Conservation (phyloP, 75 land plant genomes). For the Sequoiadendron giganteum region DNA sequence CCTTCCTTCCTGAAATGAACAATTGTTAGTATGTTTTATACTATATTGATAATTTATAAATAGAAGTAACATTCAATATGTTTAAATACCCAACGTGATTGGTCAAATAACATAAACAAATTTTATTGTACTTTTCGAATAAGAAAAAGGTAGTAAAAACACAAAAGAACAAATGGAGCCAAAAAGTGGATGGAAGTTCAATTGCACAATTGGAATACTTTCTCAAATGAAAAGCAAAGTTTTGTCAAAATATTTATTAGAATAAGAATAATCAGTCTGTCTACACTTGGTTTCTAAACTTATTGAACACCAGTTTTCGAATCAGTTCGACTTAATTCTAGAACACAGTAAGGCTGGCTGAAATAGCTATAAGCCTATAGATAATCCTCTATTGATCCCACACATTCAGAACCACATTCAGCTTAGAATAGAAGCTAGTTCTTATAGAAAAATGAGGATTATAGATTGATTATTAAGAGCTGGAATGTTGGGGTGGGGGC, state of each 20-base stretch:
- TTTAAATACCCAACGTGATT: not conserved
- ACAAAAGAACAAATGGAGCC: too few species aligned
- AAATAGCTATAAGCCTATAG: not conserved
- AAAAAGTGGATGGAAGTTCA: too few species aligned
- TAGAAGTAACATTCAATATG: not conserved
- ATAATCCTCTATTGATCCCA: too few species aligned
- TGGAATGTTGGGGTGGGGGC: too few species aligned
- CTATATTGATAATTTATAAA: not conserved
- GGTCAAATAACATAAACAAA: too few species aligned
- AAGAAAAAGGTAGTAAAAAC: too few species aligned
- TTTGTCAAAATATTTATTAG: too few species aligned
- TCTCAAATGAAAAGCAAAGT: too few species aligned
- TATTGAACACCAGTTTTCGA: not conserved
- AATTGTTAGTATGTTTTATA: not conserved
- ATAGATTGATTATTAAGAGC: not conserved
- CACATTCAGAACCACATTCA: not conserved
- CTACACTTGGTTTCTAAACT: too few species aligned
- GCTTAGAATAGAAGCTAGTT: not conserved
- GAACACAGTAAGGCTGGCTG: not conserved
- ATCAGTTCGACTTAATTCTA: not conserved
- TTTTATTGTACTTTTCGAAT: too few species aligned
- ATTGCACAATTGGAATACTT: too few species aligned
- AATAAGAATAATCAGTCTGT: too few species aligned
- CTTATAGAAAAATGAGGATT: not conserved
- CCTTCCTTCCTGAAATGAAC: conserved; percentile 77